A percentile compares a stretch with the other conserved stretches of the same genome.
Conservation (phyloP, 768 basidiomycete species). For the Myochromella boudieri region DNA sequence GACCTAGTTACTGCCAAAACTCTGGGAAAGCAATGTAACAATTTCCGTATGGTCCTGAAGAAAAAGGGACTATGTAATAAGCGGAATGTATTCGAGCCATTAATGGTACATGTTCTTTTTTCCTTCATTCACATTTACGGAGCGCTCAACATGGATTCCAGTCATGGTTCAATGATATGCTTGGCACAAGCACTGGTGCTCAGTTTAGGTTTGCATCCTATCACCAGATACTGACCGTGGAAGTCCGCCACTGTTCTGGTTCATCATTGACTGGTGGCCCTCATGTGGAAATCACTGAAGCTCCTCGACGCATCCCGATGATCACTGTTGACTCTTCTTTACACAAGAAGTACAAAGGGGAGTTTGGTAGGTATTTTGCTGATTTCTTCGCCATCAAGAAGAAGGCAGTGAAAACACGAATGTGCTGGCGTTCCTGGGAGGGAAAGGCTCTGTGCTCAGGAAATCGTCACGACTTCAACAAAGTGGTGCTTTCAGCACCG, state of each 20-base stretch:
- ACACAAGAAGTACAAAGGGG: not conserved
- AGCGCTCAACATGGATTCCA: not conserved
- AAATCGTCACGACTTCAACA: not conserved
- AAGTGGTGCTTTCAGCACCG: not conserved
- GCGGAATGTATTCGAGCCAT: conserved; percentile 1
- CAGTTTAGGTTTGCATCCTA: not conserved
- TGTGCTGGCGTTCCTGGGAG: conserved; percentile 1
- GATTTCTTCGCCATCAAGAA: conserved; percentile 1
- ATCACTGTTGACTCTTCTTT: not conserved
- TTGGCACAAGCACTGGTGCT: not conserved
- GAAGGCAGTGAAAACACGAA: not conserved
- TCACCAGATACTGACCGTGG: not conserved
- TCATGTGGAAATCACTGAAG: not conserved
- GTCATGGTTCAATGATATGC: conserved; percentile 9
- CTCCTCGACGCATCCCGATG: not conserved
- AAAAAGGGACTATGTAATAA: not conserved
- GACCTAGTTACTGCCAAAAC: not conserved
- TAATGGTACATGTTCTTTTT: conserved; percentile 6
- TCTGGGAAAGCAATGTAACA: not conserved
- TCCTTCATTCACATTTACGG: too few species aligned
- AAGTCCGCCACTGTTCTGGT: conserved; percentile 1
- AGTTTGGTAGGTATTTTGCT: not conserved
- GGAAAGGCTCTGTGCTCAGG: not conserved
- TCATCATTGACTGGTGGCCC: not conserved
- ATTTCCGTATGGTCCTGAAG: not conserved